Evolutionary conservation across 805 yeast species (phyloP), one percentile per base, ranked within the genome.

Genomic region (Ogataea zsoltii): DNA sequence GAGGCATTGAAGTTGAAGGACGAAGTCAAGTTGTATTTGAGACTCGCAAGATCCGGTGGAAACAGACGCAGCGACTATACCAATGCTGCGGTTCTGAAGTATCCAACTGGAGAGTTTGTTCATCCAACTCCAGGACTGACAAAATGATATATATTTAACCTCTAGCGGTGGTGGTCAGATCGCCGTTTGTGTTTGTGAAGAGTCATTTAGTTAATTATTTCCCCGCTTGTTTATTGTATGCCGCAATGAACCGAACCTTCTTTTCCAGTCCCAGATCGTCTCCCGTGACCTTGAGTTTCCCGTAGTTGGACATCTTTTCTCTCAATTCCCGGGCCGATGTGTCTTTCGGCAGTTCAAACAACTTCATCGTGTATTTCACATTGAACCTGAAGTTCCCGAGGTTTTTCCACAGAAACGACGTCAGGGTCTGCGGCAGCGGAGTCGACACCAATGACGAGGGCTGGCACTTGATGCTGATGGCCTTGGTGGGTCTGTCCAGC

Each of bases 31-130:
- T 49, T 85, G 12, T 85, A 76, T 53, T 53, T 85, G 32, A 63
- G 94, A 51, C 60, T 85, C 2, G 88, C 85, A 0, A 57, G 71
- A 2, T 43, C 56, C 2, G 62, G 58, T 17, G 57, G 56, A 4
- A 54, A 46, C 19, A 55, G 55, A 12, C 70, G 71, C 32, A 68
- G 90, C 28, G 91, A 85, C 58, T 85, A 81, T 51, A 78, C 90
- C 5, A 75, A 75, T 42, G 88, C 90, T 2, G 88, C 79, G 1
- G 51, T 69, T 1, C 58, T 84, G 33, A 61, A 66, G 28, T 81
- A 85, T 80, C 90, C 91, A 1, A 63, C 69, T 13, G 85, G 87
- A 0, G 67, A 68, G 5, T 77, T 83, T 30, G 16, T 13, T 4
- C 33, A 31, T 13, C 53, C 56, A 7, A 40, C 37, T 19, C 26